Percentiles rank a stretch among this genome's conserved stretches.
phyloP scores from a whole-genome alignment of 257 asterid genomes.

The Petunia axillaris region DNA sequence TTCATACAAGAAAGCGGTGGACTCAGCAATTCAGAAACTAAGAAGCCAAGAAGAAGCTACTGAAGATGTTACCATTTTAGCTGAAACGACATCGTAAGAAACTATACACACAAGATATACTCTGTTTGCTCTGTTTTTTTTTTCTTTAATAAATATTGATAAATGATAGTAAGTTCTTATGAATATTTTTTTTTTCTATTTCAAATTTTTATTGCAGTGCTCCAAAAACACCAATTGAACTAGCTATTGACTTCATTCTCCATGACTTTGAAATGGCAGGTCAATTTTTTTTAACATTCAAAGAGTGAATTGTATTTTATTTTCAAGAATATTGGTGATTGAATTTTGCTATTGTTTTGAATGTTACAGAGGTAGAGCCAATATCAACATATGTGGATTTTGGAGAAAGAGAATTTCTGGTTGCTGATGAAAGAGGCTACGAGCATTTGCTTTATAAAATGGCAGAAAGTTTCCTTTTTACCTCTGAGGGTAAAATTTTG shows the following conservation, averaged over 20 bases:
- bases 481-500: conserved; percentile 58
- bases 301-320: neutral
- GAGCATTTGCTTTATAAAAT: conserved; percentile 78
- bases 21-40: conserved; percentile 68
- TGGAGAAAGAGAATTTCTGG: conserved; percentile 81
- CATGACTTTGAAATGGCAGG: conserved; percentile 99
- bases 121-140: neutral
- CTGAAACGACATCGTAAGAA: conserved; percentile 54
- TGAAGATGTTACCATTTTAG: conserved; percentile 31
- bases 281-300: conserved; percentile 22
- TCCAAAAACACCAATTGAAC: conserved; percentile 85
- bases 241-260: conserved; percentile 92
- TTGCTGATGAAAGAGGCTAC: conserved; percentile 92
- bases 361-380: conserved; percentile 85
- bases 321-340: neutral
- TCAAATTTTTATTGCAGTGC: conserved; percentile 36
- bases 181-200: neutral
- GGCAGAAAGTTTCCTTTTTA: conserved; percentile 63
- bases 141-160: neutral
- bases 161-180: neutral
- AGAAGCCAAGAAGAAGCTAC: conserved; percentile 42
- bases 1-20: conserved; percentile 85
- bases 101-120: neutral
- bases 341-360: neutral
- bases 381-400: conserved; percentile 87